Evolutionary conservation across 2,329 filamentous ascomycete genomes (phyloP).

Genomic region (Didymella lethalis): DNA sequence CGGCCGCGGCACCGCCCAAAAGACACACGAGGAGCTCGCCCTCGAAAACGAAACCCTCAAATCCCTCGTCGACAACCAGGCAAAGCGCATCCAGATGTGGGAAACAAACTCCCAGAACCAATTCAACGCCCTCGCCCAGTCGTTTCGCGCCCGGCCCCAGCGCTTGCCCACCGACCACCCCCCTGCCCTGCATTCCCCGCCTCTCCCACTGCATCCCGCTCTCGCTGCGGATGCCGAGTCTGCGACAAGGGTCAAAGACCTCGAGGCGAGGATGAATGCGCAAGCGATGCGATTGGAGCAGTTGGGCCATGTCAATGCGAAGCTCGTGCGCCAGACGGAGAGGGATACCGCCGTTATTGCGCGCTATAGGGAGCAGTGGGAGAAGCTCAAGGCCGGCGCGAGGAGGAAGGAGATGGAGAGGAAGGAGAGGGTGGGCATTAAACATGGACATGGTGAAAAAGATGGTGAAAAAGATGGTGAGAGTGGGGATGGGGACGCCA

Average conservation of each 20-base stretch:
- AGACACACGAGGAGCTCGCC: conserved; percentile 85
- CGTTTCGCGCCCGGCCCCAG: conserved; percentile 57
- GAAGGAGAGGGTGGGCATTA: conserved; percentile 24
- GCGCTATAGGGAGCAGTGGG: conserved; percentile 71
- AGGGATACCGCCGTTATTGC: conserved; percentile 64
- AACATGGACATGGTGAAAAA: conserved; percentile 19
- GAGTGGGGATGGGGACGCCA: conserved; percentile 4
- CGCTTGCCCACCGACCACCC: not conserved
- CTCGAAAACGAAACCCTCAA: conserved; percentile 89
- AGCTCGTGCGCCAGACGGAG: conserved; percentile 68
- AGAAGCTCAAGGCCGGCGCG: conserved; percentile 72
- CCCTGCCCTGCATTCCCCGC: not conserved
- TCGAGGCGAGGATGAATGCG: conserved; percentile 39
- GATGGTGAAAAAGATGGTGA: conserved; percentile 29
- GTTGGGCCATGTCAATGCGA: conserved; percentile 67
- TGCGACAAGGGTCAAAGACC: conserved; percentile 29
- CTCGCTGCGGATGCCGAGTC: not conserved
- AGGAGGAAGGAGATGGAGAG: conserved; percentile 47
- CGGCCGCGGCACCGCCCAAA: conserved; percentile 54
- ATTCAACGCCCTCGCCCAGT: conserved; percentile 85
- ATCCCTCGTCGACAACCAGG: conserved; percentile 83
- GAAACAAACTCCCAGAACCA: conserved; percentile 91
- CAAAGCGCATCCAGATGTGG: conserved; percentile 88
- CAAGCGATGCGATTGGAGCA: conserved; percentile 50
- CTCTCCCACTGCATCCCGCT: not conserved